phyloP scores from a whole-genome alignment of 257 asterid genomes.

The Forsythia viridissima region DNA sequence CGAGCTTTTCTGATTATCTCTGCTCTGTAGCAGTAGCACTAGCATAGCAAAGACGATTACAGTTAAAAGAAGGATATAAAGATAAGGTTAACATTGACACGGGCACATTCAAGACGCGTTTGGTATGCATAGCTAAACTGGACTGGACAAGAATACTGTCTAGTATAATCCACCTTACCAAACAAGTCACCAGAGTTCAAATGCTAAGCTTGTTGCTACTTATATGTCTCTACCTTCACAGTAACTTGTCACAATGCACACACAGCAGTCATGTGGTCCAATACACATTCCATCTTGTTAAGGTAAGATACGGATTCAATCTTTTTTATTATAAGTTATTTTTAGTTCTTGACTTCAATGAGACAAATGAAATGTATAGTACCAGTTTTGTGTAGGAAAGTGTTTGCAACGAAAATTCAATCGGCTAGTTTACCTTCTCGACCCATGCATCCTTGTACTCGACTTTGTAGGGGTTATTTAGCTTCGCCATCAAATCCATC shows the following conservation, averaged over 20 bases:
- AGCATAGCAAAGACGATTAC: neutral
- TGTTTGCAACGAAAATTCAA: neutral
- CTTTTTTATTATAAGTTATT: neutral
- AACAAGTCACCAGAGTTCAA: neutral
- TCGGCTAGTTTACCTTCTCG: constrained; percentile 62
- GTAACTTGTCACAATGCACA: constrained; percentile 78
- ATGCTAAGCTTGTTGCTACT: constrained; percentile 29
- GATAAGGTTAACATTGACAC: neutral
- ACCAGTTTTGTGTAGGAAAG: neutral
- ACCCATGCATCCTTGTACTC: constrained; percentile 92
- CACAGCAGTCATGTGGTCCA: constrained; percentile 54
- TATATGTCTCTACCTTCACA: constrained; percentile 98
- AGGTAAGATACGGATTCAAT: neutral
- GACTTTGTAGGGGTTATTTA: constrained; percentile 65
- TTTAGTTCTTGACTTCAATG: neutral
- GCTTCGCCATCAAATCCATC: constrained; percentile 83
- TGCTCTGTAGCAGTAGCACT: constrained; percentile 52
- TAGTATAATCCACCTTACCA: neutral
- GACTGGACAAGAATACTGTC: neutral
- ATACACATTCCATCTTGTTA: neutral
- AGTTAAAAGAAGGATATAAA: neutral
- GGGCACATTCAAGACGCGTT: neutral
- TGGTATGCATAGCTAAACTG: neutral
- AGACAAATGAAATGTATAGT: neutral
- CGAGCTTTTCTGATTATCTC: constrained; percentile 64